Percentiles rank a stretch among this genome's conserved stretches.
These are phyloP conservation scores for Artemisia argyi DNA, from an alignment of 129 eudicot species.

Conservation along the genomic window DNA sequence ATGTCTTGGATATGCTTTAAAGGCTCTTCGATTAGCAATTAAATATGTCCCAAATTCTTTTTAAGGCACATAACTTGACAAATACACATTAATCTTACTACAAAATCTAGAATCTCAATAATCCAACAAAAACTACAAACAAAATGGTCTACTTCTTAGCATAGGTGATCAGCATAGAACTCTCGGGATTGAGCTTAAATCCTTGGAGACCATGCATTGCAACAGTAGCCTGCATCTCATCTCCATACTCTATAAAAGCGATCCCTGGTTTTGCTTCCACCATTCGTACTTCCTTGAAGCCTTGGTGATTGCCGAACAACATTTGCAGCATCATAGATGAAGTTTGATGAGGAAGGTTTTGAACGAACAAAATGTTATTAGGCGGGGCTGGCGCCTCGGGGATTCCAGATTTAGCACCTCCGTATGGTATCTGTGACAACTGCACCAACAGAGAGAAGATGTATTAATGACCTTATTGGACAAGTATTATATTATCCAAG, in stretches of 20 bases:
- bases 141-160: conserved; percentile 73
- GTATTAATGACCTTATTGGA: neutral
- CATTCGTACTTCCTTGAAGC: conserved; percentile 98
- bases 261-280: conserved; percentile 97
- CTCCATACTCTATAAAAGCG: conserved; percentile 84
- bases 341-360: conserved; percentile 89
- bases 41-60: too few species aligned
- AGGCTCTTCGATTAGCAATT: too few species aligned
- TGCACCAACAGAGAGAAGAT: conserved; percentile 35
- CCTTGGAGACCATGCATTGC: conserved; percentile 91
- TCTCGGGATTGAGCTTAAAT: conserved; percentile 65
- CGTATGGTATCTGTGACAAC: conserved; percentile 82
- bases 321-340: conserved; percentile 87
- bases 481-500: neutral
- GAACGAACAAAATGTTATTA: conserved; percentile 79
- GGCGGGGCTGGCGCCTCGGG: conserved; percentile 96
- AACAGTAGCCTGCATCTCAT: conserved; percentile 90
- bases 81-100: neutral
- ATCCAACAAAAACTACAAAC: neutral
- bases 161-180: conserved; percentile 78
- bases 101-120: neutral
- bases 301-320: conserved; percentile 82
- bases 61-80: too few species aligned
- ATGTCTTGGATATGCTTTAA: too few species aligned
- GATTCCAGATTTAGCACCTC: conserved; percentile 59